Percentiles rank a stretch among this genome's conserved stretches.
Conservation (phyloP, 2,329 filamentous ascomycete species). For the Trichoderma simmonsii region DNA sequence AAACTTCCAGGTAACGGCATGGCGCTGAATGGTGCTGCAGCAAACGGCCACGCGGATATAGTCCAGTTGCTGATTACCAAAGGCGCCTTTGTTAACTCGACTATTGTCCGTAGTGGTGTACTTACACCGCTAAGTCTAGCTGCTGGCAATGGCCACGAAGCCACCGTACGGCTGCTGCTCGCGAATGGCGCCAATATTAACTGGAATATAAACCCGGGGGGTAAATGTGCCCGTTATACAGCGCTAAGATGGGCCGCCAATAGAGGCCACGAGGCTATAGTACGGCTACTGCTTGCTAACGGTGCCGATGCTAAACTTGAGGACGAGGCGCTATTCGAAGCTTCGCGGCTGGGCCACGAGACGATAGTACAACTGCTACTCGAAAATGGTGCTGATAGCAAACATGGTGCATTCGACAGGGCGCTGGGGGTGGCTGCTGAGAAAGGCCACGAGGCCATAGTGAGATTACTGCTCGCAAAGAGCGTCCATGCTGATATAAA, state of each 20-base stretch:
- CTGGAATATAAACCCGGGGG: too few relatives aligned
- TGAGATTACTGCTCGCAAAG: neutral
- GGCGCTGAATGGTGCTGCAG: neutral
- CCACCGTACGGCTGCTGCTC: neutral
- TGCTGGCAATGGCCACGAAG: too few relatives aligned
- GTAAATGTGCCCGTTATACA: too few relatives aligned
- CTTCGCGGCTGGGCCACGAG: rapidly evolving
- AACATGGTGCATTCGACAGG: too few relatives aligned
- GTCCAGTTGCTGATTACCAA: neutral
- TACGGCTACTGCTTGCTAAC: neutral
- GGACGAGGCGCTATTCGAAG: neutral
- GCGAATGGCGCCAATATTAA: neutral
- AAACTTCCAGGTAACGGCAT: neutral
- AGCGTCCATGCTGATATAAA: neutral
- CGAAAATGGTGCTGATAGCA: neutral
- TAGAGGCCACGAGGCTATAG: neutral
- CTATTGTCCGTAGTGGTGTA: neutral
- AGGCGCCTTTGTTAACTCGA: neutral
- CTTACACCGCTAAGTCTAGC: too few relatives aligned
- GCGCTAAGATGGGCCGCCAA: neutral
- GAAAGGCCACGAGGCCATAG: neutral
- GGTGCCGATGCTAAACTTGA: neutral
- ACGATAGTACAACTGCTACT: neutral
- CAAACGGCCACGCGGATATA: neutral
- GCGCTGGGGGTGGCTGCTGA: neutral